Evolutionary conservation across 495 filamentous ascomycete genomes (phyloP).

Genomic region (Penicillium bovifimosum): DNA sequence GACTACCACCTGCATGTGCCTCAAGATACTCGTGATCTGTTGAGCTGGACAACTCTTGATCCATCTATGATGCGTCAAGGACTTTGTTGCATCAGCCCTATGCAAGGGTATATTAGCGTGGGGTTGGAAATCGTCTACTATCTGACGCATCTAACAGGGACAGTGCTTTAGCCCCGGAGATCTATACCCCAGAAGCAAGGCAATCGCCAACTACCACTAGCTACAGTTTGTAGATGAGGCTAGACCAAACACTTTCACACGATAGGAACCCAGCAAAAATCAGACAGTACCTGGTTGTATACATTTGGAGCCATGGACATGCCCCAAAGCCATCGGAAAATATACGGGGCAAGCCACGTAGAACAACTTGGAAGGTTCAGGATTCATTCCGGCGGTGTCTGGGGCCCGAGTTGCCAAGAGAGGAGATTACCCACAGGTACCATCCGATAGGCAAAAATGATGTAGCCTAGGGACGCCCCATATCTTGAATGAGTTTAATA

Average conservation of each 20-base stretch:
- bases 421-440: constrained; percentile 9
- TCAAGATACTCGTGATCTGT: too few relatives aligned
- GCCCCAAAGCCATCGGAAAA: not conserved
- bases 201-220: not conserved
- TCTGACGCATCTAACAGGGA: not conserved
- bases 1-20: not conserved
- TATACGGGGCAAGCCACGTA: not conserved
- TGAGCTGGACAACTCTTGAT: too few relatives aligned
- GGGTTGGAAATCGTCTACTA: not conserved
- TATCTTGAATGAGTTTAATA: constrained; percentile 9
- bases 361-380: constrained; percentile 4
- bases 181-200: not conserved
- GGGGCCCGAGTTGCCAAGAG: constrained; percentile 9
- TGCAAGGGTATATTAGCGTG: constrained; percentile 9
- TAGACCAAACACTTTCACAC: not conserved
- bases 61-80: constrained; percentile 11
- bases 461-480: constrained; percentile 25
- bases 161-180: not conserved
- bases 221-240: not conserved
- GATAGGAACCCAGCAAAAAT: not conserved
- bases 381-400: constrained; percentile 5
- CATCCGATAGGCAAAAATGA: constrained; percentile 20
- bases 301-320: not conserved
- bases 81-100: constrained; percentile 22
- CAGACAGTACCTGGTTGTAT: not conserved